phyloP scores from a whole-genome alignment of 2,329 filamentous ascomycete species.

The Eurotiales sp. region DNA sequence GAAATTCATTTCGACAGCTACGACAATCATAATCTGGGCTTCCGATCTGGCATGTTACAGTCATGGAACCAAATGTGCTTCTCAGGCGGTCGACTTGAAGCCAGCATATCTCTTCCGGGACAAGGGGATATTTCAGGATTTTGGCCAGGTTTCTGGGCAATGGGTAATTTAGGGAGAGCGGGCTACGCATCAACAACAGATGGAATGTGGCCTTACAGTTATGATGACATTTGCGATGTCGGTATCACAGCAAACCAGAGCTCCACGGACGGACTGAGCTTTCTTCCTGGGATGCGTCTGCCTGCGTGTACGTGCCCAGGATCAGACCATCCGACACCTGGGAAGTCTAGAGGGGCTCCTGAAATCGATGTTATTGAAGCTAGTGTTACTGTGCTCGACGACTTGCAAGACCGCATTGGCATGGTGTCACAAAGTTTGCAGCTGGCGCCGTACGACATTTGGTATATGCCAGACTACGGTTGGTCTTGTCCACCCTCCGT shows the following conservation, averaged over 20 bases:
- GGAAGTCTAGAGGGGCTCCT: conserved; percentile 62
- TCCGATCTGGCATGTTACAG: conserved; percentile 70
- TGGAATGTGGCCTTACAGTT: conserved; percentile 71
- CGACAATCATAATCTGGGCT: conserved; percentile 62
- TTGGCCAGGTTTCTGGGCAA: conserved; percentile 73
- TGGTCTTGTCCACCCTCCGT: conserved; percentile 11
- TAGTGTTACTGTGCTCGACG: conserved; percentile 53
- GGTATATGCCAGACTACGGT: conserved; percentile 62
- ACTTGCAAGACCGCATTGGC: conserved; percentile 51
- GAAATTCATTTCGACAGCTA: conserved; percentile 64
- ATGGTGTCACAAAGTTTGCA: conserved; percentile 64
- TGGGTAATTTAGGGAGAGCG: conserved; percentile 68
- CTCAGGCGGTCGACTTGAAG: conserved; percentile 66
- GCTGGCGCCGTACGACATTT: conserved; percentile 66
- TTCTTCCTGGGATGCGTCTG: conserved; percentile 65
- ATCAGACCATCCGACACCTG: conserved; percentile 63
- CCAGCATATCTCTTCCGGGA: conserved; percentile 66
- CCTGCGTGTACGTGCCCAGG: conserved; percentile 64
- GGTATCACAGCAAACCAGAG: conserved; percentile 72
- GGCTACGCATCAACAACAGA: conserved; percentile 68
- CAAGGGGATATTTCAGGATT: conserved; percentile 64
- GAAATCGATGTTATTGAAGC: conserved; percentile 72
- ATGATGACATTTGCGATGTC: conserved; percentile 63
- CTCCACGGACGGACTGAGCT: conserved; percentile 62
- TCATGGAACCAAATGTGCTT: conserved; percentile 73